Conservation (phyloP, 1,284 basidiomycete species). For the Fomes fomentarius region DNA sequence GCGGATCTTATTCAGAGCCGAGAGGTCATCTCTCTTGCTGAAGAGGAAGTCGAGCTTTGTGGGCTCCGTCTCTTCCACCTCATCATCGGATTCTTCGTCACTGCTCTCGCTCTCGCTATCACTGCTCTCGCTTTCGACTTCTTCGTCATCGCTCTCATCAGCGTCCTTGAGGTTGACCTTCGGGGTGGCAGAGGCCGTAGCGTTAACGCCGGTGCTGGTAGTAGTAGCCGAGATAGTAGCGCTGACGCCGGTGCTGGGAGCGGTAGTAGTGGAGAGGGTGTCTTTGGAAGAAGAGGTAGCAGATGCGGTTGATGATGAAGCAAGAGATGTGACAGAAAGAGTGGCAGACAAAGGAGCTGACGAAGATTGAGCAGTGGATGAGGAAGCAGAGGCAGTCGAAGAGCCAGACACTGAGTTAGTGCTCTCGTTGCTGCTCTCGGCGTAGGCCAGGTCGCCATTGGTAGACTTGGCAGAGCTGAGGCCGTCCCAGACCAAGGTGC, state of each 20-base stretch:
- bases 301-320: constrained; percentile 5
- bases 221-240: constrained; percentile 7
- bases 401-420: no score
- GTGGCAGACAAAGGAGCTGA: constrained; percentile 1
- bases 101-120: constrained; percentile 20
- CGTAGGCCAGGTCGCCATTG: background rate
- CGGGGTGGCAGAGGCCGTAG: constrained; percentile 7
- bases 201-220: constrained; percentile 9
- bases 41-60: background rate
- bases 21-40: constrained; percentile 1
- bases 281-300: constrained; percentile 7
- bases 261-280: background rate
- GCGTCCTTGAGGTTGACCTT: constrained; percentile 1
- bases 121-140: background rate
- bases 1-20: constrained; percentile 6
- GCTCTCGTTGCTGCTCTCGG: no score
- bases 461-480: constrained; percentile 15
- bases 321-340: constrained; percentile 15
- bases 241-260: constrained; percentile 9
- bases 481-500: constrained; percentile 59
- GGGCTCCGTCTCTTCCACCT: background rate
- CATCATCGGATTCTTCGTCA: constrained; percentile 2
- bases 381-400: constrained; percentile 8
- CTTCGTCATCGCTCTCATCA: background rate
- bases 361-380: constrained; percentile 5